Evolutionary conservation across 208 protist genomes (phyloP).

Genomic region (Acanthamoeba triangularis): DNA sequence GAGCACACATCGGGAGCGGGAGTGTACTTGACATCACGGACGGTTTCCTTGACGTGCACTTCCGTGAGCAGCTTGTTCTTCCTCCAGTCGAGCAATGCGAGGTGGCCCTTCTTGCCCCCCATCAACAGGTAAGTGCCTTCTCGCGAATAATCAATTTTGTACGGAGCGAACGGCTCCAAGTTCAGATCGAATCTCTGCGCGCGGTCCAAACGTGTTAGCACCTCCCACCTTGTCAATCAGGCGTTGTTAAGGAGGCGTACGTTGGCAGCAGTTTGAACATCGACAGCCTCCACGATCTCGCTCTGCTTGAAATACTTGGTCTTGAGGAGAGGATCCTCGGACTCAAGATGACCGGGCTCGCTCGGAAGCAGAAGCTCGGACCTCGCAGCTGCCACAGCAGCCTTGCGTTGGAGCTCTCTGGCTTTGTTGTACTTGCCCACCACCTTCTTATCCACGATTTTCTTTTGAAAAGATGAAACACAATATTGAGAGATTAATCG

Average conservation of each 20-base stretch:
- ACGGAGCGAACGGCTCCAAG: slow-evolving; percentile 96
- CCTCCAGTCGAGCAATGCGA: slow-evolving; percentile 97
- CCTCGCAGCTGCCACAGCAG: slow-evolving; percentile 71
- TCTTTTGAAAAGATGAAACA: not conserved
- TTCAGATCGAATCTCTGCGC: slow-evolving; percentile 93
- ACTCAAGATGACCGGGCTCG: slow-evolving; percentile 87
- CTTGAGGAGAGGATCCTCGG: slow-evolving; percentile 87
- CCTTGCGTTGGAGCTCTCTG: slow-evolving; percentile 73
- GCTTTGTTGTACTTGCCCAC: slow-evolving; percentile 51
- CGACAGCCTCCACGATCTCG: slow-evolving; percentile 94
- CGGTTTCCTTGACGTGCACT: slow-evolving; percentile 95
- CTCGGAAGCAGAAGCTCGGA: slow-evolving; percentile 85
- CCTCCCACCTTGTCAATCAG: not conserved
- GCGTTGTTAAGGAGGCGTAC: slow-evolving; percentile 42
- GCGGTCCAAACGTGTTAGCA: not conserved
- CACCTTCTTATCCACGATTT: slow-evolving; percentile 73
- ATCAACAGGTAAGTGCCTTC: slow-evolving; percentile 96
- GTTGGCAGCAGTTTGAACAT: slow-evolving; percentile 96
- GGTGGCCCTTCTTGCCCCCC: slow-evolving; percentile 97
- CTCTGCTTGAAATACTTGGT: slow-evolving; percentile 96
- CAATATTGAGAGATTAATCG: not conserved
- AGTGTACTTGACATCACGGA: slow-evolving; percentile 94
- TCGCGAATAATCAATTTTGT: slow-evolving; percentile 95
- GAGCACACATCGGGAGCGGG: not conserved
- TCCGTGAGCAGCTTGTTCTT: slow-evolving; percentile 95